Evolutionary conservation across 768 basidiomycete genomes (phyloP).

Genomic region (Pulveroboletus frians): DNA sequence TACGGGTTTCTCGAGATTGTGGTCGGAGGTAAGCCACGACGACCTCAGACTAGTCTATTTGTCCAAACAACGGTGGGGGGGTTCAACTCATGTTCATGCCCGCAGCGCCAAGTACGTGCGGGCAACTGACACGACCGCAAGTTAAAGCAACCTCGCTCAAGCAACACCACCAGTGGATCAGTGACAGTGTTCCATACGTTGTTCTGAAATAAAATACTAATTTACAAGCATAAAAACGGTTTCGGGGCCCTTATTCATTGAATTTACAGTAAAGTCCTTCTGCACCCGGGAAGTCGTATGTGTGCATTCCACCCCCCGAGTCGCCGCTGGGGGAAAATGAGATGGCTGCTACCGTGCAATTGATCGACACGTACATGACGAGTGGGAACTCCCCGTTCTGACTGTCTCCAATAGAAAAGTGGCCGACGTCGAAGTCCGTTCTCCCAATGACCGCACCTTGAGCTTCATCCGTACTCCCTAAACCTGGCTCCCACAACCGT

Average conservation of each 20-base stretch:
- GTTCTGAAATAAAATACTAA: constrained; percentile 1
- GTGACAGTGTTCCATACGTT: not conserved
- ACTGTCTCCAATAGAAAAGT: constrained; percentile 56
- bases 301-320: constrained; percentile 43
- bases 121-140: no score
- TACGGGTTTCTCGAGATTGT: constrained; percentile 8
- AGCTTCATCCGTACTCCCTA: constrained; percentile 31
- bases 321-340: constrained; percentile 38
- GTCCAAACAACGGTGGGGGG: constrained; percentile 24
- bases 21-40: constrained; percentile 11
- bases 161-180: not conserved
- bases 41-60: constrained; percentile 24
- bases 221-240: constrained; percentile 10
- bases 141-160: not conserved
- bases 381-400: constrained; percentile 49
- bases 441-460: constrained; percentile 51
- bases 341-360: constrained; percentile 15
- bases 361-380: constrained; percentile 48
- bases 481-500: constrained; percentile 57
- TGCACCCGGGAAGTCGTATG: constrained; percentile 34
- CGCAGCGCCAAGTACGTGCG: no score
- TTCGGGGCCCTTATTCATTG: not conserved
- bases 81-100: no score
- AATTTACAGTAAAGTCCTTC: constrained; percentile 17
- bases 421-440: constrained; percentile 50